Evolutionary conservation across 1,284 basidiomycete species (phyloP), one percentile per base, ranked within the genome.

Genomic region (Golubevia pallescens): DNA sequence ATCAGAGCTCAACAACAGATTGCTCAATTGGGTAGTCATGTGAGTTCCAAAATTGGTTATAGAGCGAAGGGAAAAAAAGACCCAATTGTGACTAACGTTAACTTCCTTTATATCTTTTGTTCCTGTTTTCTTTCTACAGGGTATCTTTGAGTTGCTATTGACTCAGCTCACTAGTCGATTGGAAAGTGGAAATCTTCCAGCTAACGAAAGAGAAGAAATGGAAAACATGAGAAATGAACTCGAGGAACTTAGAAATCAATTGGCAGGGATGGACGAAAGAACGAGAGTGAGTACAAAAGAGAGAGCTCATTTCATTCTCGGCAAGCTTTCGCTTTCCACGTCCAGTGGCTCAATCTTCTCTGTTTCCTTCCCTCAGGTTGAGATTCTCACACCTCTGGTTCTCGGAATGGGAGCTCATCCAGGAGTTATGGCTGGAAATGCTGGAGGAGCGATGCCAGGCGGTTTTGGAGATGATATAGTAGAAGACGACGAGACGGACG

Each of bases 331-430:
- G 71, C 16, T 61, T 70, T 38, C 71, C 63, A 10, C 32, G 76
- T 51, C 65, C 65, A 55, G 51, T 24, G n/a, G 13, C 23, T 8
- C 23, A 23, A 1, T 32, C 54, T 54, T 20, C 16, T 6, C n/a
- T 42, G 60, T 19, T 13, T 34, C 32, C 48, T 34, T 52, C 14
- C 19, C 51, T n/a, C n/a, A 13, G 8, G 13, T 38, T 24, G 66
- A 73, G 21, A 76, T 76, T 32, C 62, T 78, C 6, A 58, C 78
- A 60, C 72, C 76, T 2, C 71, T 74, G 63, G 61, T 80, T n/a
- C 62, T 76, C 65, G 57, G 68, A 14, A 65, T 74, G 65, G 59
- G 67, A 10, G 69, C 71, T 19, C 62, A 61, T 14, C 67, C 59
- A 10, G 58, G 63, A 13, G 20, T 16, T 8, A 23, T 51, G 19